These are phyloP conservation scores for Colletotrichum simmondsii DNA, from an alignment of 2,329 filamentous ascomycete genomes.

Conservation along the genomic window DNA sequence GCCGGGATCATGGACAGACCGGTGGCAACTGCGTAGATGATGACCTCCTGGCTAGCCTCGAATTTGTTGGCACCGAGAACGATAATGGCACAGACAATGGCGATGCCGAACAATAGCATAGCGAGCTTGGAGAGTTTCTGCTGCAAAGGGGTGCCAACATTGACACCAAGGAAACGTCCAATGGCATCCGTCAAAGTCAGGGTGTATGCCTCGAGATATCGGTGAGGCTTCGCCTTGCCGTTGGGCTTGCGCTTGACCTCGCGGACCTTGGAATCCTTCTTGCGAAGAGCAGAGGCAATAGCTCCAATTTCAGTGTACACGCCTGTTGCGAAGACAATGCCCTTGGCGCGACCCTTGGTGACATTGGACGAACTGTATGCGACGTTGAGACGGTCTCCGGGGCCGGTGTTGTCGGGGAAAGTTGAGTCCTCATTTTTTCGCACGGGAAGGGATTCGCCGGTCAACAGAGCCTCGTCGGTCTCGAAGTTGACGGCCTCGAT, in stretches of 20 bases:
- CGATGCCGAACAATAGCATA: constrained; percentile 72
- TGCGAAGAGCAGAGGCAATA: constrained; percentile 62
- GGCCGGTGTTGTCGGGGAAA: constrained; percentile 63
- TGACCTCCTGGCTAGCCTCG: constrained; percentile 65
- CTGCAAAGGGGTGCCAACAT: constrained; percentile 76
- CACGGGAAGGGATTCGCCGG: constrained; percentile 71
- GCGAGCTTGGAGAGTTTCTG: constrained; percentile 76
- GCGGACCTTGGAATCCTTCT: constrained; percentile 62
- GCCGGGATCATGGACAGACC: constrained; percentile 63
- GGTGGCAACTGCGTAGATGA: constrained; percentile 63
- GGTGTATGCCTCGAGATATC: constrained; percentile 58
- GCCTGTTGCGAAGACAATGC: constrained; percentile 69
- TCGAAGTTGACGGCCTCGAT: constrained; percentile 57
- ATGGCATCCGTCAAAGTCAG: constrained; percentile 67
- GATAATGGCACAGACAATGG: constrained; percentile 75
- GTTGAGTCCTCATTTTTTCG: constrained; percentile 60
- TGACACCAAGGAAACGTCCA: constrained; percentile 74
- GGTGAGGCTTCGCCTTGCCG: constrained; percentile 63
- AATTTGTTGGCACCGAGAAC: constrained; percentile 74
- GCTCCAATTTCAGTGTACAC: constrained; percentile 73
- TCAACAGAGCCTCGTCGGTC: constrained; percentile 71
- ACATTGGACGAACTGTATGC: constrained; percentile 72
- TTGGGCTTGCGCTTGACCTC: constrained; percentile 63
- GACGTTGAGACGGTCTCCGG: constrained; percentile 72
- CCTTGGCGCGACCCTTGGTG: constrained; percentile 69